Evolutionary conservation across 108 stramenopile genomes (phyloP), one percentile per base, ranked within the genome.

Genomic region (Nitzschia sp.): DNA sequence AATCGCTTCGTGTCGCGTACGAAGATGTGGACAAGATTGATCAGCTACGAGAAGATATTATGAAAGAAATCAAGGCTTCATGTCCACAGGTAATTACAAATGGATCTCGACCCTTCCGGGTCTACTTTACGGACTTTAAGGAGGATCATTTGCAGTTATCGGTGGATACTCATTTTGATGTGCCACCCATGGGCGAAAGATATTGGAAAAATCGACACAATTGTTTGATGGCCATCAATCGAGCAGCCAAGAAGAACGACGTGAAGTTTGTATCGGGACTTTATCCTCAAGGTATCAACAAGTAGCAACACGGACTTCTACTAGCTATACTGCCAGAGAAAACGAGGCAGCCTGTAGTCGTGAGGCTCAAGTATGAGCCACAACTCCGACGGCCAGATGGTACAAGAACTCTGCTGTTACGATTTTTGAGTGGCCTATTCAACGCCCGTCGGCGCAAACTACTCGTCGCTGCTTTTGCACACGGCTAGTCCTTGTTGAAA

Each of bases 21-120:
- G 55, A 68, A 5, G 81, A 92, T 62, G 38, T 82, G 9, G 78
- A 86, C 25, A 78, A 84, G 46, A 64, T 92, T 9, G 71, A 82
- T 33, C 38, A 64, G n/a, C 25, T 92, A 24, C 59, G 81, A 0
- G 36, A 72, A 31, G 81, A 82, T 27, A 86, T 92, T 23, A 68
- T 72, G 42, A 36, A 74, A 11, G 84, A 87, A 84, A 80, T 92
- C 2, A 51, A 57, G 21, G 53, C n/a, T 29, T 46, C 75, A 23
- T 92, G 91, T 73, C 77, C 84, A 9, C 57, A 81, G 53, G 75
- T 88, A 3, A 75, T 92, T 23, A 68, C 70, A 0, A 86, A 89
- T 72, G 88, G 86, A 23, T 63, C 74, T 2, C 60, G 76, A 15
- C 80, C 85, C 36, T 89, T 87, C 58, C 74, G 75, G n/a, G 88